Evolutionary conservation across 2,329 filamentous ascomycete species (phyloP), one percentile per base, ranked within the genome.

Genomic region (Fusarium sp.): DNA sequence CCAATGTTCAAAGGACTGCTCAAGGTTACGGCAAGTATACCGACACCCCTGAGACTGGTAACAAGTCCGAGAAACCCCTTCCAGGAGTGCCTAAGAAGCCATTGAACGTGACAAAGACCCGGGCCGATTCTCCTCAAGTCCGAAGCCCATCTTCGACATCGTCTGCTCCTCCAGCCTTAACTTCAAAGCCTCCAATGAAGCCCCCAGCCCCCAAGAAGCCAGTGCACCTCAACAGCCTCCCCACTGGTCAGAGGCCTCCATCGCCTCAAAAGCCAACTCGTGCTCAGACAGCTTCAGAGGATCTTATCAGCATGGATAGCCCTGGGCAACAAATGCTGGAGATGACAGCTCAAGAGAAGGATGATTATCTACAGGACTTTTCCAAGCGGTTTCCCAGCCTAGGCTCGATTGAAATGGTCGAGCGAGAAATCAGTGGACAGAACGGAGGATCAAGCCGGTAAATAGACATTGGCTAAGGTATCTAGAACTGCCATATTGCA

Each of bases 21-120:
- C 91, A 94, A 69, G 95, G 95, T 0, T 98, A 98, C 78, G 96
- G 96, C 10, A 91, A 91, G 65, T 98, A 92, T 78, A 94, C 94
- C 22, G 92, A 90, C 68, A 79, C 81, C 5, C 79, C 81, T 7
- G 74, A 79, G 18, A 74, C 77, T 6, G 75, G 78, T n/a, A 79
- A 69, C 68, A 81, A 78, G 53, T 44, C 75, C 11, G 81, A 82
- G 22, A 83, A 81, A 68, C 66, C 80, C 27, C 71, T 80, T 1
- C 85, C 85, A 4, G 80, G 81, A 24, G 77, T 87, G 15, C 84
- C 85, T 9, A 80, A 85, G 25, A 91, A 91, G 74, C 85, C 86
- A 5, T 73, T 87, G 12, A 78, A 73, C 52, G 78, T 74, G 30
- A 58, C 75, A 34, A 80, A 79, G 51, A 60, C 78, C 56, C 70